phyloP scores from a whole-genome alignment of 2,329 filamentous ascomycete genomes.

The Penicillium olsonii region DNA sequence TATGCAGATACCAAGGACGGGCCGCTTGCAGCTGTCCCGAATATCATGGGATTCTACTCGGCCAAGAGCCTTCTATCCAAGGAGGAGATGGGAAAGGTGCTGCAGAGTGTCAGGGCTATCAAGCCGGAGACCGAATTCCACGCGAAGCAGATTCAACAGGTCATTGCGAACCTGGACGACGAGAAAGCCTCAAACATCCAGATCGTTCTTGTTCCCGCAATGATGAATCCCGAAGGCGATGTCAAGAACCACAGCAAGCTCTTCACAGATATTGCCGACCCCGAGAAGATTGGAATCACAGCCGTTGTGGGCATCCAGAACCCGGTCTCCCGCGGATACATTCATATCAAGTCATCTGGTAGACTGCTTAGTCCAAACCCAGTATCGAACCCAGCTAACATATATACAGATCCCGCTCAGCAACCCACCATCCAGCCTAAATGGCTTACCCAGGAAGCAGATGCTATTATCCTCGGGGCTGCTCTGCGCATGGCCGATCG shows the following conservation, averaged over 20 bases:
- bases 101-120: slow-evolving; percentile 15
- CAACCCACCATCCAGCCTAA: slow-evolving; percentile 18
- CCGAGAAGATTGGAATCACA: slow-evolving; percentile 6
- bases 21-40: slow-evolving; percentile 4
- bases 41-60: slow-evolving; percentile 17
- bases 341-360: slow-evolving; percentile 16
- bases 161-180: slow-evolving; percentile 11
- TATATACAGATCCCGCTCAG: slow-evolving; percentile 12
- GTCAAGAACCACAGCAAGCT: background rate
- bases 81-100: slow-evolving; percentile 9
- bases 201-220: slow-evolving; percentile 9
- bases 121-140: slow-evolving; percentile 15
- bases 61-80: slow-evolving; percentile 13
- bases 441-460: slow-evolving; percentile 15
- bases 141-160: slow-evolving; percentile 13
- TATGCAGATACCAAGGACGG: slow-evolving; percentile 10
- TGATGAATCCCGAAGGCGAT: slow-evolving; percentile 5
- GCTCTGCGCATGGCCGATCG: slow-evolving; percentile 18
- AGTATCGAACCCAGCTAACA: background rate
- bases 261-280: background rate
- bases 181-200: slow-evolving; percentile 17
- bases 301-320: slow-evolving; percentile 21
- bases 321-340: slow-evolving; percentile 21
- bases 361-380: background rate
- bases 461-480: slow-evolving; percentile 18